Percentiles rank a stretch among this genome's conserved stretches.
phyloP scores from a whole-genome alignment of 2,329 filamentous ascomycete species.

The Chrysoporthe deuterocubensis region DNA sequence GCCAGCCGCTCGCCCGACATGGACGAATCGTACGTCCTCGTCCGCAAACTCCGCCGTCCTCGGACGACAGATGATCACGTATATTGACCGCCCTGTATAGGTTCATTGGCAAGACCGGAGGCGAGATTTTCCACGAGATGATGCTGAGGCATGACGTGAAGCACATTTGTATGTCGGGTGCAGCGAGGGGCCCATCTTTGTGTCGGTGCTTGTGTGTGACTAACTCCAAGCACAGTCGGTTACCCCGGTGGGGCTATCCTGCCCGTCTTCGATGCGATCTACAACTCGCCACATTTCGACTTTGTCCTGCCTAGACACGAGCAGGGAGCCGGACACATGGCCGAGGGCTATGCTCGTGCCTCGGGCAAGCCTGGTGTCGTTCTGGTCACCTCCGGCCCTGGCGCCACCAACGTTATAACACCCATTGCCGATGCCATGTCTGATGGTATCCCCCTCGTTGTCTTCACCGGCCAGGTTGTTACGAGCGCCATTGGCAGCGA shows the following conservation, averaged over 20 bases:
- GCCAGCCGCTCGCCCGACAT: conserved; percentile 66
- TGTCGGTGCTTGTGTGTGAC: conserved; percentile 25
- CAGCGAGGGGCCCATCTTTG: conserved; percentile 3
- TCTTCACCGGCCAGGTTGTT: conserved; percentile 91
- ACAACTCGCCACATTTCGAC: conserved; percentile 96
- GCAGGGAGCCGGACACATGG: conserved; percentile 98
- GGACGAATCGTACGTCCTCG: conserved; percentile 74
- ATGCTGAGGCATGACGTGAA: conserved; percentile 92
- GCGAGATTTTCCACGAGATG: conserved; percentile 99
- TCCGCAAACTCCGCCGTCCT: background rate
- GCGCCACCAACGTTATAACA: conserved; percentile 94
- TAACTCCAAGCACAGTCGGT: conserved; percentile 59
- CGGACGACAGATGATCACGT: conserved; percentile 24
- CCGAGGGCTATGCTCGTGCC: conserved; percentile 92
- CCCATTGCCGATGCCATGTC: conserved; percentile 96
- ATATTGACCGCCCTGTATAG: conserved; percentile 44
- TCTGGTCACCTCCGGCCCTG: conserved; percentile 93
- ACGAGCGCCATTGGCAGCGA: conserved; percentile 92
- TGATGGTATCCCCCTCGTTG: conserved; percentile 93
- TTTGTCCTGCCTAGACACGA: conserved; percentile 96
- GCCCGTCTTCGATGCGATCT: conserved; percentile 97
- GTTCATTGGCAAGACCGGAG: conserved; percentile 93
- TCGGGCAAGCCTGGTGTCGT: conserved; percentile 95
- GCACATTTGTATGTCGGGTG: conserved; percentile 77
- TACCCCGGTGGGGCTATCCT: conserved; percentile 97